These are phyloP conservation scores for Psilocybe mexicana DNA, from an alignment of 1,284 basidiomycete genomes.

Conservation along the genomic window DNA sequence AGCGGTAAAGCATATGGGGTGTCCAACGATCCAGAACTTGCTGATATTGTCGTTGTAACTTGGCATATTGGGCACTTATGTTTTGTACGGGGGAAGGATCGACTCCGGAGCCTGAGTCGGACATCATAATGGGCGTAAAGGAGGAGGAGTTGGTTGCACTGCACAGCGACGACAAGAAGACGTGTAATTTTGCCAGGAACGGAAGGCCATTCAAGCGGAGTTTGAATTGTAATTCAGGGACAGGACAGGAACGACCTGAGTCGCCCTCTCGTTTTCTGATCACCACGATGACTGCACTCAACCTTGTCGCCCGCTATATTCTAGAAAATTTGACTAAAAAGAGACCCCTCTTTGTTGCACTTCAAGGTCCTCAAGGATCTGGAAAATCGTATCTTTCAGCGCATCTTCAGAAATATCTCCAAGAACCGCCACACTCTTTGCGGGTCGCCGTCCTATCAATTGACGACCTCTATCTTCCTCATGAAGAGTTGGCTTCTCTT, in stretches of 20 bases:
- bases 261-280: background rate
- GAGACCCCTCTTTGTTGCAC: slow-evolving; percentile 68
- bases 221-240: slow-evolving; percentile 17
- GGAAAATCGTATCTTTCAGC: slow-evolving; percentile 78
- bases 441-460: slow-evolving; percentile 73
- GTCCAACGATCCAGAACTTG: slow-evolving; percentile 88
- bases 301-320: slow-evolving; percentile 48
- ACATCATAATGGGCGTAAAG: slow-evolving; percentile 47
- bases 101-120: slow-evolving; percentile 44
- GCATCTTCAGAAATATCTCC: slow-evolving; percentile 51
- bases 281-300: slow-evolving; percentile 31
- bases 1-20: slow-evolving; percentile 86
- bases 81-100: slow-evolving; percentile 53
- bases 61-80: slow-evolving; percentile 48
- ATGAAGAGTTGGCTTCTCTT: slow-evolving; percentile 55
- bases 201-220: slow-evolving; percentile 27
- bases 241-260: background rate
- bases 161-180: slow-evolving; percentile 6
- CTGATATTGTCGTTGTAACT: slow-evolving; percentile 74
- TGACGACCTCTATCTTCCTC: slow-evolving; percentile 85
- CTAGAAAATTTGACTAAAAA: slow-evolving; percentile 32
- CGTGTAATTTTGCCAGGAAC: slow-evolving; percentile 23
- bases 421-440: slow-evolving; percentile 50
- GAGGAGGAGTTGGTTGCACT: slow-evolving; percentile 9
- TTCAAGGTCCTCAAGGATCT: slow-evolving; percentile 88